Percentiles rank a stretch among this genome's conserved stretches.
Conservation (phyloP, 371 early-diverging fungal species). For the Lichtheimia ramosa region DNA sequence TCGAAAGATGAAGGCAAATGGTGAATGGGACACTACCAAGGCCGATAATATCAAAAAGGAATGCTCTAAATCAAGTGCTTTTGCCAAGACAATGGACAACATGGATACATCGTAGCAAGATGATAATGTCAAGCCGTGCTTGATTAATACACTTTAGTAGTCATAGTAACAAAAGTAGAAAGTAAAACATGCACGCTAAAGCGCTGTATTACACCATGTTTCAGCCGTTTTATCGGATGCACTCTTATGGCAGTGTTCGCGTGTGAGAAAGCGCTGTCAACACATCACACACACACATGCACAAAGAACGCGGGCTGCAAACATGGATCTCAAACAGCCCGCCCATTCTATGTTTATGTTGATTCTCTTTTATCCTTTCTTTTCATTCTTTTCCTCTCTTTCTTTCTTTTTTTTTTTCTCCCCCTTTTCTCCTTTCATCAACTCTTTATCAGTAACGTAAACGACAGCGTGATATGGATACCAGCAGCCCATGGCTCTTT, state of each 20-base stretch:
- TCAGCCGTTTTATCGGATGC: background rate
- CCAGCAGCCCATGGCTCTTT: no score
- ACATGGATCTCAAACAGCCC: no score
- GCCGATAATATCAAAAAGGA: conserved; percentile 52
- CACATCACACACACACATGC: background rate
- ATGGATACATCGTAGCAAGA: background rate
- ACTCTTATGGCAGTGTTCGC: background rate
- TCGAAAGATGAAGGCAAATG: conserved; percentile 50
- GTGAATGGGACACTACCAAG: conserved; percentile 44
- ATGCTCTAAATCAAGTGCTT: conserved; percentile 48
- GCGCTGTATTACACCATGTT: background rate
- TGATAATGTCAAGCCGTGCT: no score
- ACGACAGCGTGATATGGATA: no score
- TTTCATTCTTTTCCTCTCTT: background rate
- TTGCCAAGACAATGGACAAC: conserved; percentile 21
- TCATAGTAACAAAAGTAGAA: background rate
- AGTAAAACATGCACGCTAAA: background rate
- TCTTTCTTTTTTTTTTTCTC: background rate
- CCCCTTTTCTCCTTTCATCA: background rate
- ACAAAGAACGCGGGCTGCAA: no score
- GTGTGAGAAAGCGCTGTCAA: no score
- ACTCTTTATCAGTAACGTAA: no score
- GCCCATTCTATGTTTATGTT: no score
- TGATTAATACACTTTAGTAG: no score
- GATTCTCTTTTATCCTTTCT: no score